Conservation (phyloP, 2,329 filamentous ascomycete genomes). For the Blastomyces silverae region DNA sequence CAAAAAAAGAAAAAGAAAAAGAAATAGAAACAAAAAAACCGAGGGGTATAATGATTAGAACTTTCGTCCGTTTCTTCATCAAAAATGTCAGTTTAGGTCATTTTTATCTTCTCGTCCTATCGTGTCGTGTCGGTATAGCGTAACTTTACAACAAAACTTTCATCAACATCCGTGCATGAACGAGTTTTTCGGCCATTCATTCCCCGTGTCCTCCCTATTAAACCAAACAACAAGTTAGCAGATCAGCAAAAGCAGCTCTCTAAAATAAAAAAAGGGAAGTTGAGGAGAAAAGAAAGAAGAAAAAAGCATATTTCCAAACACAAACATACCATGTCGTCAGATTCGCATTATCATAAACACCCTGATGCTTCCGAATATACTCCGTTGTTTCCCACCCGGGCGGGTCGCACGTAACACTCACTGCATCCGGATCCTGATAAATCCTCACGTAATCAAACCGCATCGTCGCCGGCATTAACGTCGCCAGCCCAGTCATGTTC, state of each 20-base stretch:
- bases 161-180: slow-evolving; percentile 51
- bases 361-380: slow-evolving; percentile 58
- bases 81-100: neutral
- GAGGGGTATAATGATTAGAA: neutral
- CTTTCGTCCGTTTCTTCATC: neutral
- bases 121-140: neutral
- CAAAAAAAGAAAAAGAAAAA: neutral
- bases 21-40: neutral
- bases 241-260: slow-evolving; percentile 13
- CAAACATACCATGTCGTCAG: slow-evolving; percentile 53
- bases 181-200: slow-evolving; percentile 56
- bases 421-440: slow-evolving; percentile 56
- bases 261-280: neutral
- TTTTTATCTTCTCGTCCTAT: neutral
- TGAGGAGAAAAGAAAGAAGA: too few relatives aligned
- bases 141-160: neutral
- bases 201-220: slow-evolving; percentile 45
- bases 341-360: slow-evolving; percentile 58
- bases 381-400: slow-evolving; percentile 58
- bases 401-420: slow-evolving; percentile 61
- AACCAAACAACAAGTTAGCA: neutral
- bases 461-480: slow-evolving; percentile 58
- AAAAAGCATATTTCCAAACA: too few relatives aligned
- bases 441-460: slow-evolving; percentile 64
- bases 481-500: slow-evolving; percentile 51